phyloP scores from a whole-genome alignment of 345 rosid genomes.

The Euphorbia peplus region DNA sequence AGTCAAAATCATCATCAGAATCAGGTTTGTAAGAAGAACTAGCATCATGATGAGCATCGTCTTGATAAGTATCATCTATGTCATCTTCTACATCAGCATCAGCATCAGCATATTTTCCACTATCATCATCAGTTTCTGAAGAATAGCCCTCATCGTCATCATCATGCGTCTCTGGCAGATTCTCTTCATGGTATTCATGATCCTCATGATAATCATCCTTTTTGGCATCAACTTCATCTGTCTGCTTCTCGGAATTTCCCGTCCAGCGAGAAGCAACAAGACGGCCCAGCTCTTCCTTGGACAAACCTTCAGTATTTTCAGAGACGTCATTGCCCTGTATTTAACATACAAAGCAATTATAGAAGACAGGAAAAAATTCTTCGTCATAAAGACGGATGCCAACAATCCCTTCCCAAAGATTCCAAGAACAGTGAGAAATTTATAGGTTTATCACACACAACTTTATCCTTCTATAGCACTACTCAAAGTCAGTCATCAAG shows the following conservation, averaged over 20 bases:
- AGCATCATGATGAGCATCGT: conserved; percentile 49
- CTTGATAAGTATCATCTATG: conserved; percentile 47
- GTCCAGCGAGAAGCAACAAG: conserved; percentile 99
- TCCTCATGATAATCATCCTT: conserved; percentile 36
- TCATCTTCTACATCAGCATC: conserved; percentile 51
- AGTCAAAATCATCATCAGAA: conserved; percentile 41
- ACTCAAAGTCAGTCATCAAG: not conserved
- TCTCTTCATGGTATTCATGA: conserved; percentile 49
- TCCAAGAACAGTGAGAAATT: conserved; percentile 1
- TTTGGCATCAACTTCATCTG: conserved; percentile 28
- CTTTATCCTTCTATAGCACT: not conserved
- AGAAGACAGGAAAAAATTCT: conserved; percentile 10
- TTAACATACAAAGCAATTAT: conserved; percentile 17
- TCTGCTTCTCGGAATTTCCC: conserved; percentile 54
- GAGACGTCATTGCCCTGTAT: conserved; percentile 42
- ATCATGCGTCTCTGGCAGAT: conserved; percentile 36
- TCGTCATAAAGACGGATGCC: conserved; percentile 9
- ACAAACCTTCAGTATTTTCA: conserved; percentile 60
- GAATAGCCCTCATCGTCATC: conserved; percentile 62
- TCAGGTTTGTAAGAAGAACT: conserved; percentile 51
- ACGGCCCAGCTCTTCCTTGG: conserved; percentile 89
- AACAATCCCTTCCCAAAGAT: conserved; percentile 1
- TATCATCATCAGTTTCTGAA: conserved; percentile 65
- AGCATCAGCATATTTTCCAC: conserved; percentile 34
- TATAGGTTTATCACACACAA: not conserved